Conservation (phyloP, 148 eudicot genomes). For the Polygonum aviculare region DNA sequence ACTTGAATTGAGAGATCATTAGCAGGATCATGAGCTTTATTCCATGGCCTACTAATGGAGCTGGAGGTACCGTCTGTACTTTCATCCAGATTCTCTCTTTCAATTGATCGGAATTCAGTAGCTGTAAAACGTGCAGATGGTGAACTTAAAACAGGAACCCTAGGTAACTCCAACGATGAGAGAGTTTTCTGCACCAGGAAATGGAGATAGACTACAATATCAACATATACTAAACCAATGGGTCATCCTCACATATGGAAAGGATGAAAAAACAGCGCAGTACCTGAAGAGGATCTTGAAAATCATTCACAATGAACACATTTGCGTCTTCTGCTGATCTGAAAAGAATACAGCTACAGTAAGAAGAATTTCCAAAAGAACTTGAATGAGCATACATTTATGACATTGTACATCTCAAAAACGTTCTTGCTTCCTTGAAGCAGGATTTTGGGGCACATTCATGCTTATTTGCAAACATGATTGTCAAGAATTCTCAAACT, state of each 20-base stretch:
- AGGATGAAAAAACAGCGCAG: not conserved
- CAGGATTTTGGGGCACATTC: not conserved
- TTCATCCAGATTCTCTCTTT: conserved; percentile 7
- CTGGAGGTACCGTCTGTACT: conserved; percentile 2
- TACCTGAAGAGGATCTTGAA: conserved; percentile 93
- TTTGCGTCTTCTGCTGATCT: conserved; percentile 93
- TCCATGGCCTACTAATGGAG: conserved; percentile 44
- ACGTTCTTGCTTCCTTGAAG: not conserved
- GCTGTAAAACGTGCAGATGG: conserved; percentile 15
- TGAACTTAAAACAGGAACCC: conserved; percentile 38
- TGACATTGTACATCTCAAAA: not conserved
- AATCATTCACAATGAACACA: conserved; percentile 79
- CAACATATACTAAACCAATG: not conserved
- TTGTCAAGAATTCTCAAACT: not conserved
- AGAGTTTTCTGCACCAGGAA: conserved; percentile 61
- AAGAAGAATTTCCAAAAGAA: not conserved
- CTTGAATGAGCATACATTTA: not conserved
- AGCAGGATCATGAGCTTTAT: conserved; percentile 70
- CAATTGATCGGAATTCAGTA: not conserved
- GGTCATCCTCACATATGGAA: not conserved
- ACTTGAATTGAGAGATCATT: conserved; percentile 87
- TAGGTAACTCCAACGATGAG: conserved; percentile 81
- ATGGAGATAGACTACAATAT: not conserved
- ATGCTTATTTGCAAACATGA: not conserved
- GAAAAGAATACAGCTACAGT: conserved; percentile 12